phyloP scores from a whole-genome alignment of 2,329 filamentous ascomycete genomes.

The Hansfordia pulvinata region DNA sequence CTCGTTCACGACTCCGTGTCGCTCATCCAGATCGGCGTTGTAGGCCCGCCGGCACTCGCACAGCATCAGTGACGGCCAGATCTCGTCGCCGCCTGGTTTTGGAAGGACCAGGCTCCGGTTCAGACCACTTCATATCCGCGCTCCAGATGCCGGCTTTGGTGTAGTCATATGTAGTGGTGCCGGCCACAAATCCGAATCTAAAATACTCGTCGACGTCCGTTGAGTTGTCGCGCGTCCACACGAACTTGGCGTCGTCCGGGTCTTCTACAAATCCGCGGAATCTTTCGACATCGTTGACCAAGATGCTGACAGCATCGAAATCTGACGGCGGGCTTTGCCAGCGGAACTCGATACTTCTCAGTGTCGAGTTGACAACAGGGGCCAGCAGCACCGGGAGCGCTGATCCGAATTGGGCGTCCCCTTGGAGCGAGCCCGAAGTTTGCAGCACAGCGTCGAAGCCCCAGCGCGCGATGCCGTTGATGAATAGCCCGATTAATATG shows the following conservation, averaged over 20 bases:
- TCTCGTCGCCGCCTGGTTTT: slow-evolving; percentile 22
- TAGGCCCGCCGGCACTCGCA: no score
- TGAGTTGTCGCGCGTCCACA: slow-evolving; percentile 39
- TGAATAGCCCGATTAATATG: slow-evolving; percentile 76
- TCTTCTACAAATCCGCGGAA: slow-evolving; percentile 59
- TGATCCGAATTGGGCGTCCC: slow-evolving; percentile 50
- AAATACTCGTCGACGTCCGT: slow-evolving; percentile 54
- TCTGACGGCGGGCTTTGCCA: slow-evolving; percentile 34
- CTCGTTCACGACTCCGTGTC: no score
- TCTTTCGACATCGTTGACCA: slow-evolving; percentile 78
- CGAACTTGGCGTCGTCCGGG: slow-evolving; percentile 34
- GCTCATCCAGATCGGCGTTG: no score
- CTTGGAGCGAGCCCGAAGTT: slow-evolving; percentile 59
- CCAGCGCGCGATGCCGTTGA: slow-evolving; percentile 90
- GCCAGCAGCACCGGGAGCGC: slow-evolving; percentile 39
- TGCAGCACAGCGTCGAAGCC: slow-evolving; percentile 83
- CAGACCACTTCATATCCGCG: slow-evolving; percentile 46
- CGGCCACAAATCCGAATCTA: slow-evolving; percentile 60
- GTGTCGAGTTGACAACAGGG: slow-evolving; percentile 31
- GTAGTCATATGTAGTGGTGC: slow-evolving; percentile 53
- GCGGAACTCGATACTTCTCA: slow-evolving; percentile 52
- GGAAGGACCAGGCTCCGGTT: slow-evolving; percentile 51
- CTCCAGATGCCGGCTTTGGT: slow-evolving; percentile 64
- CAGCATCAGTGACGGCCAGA: no score
- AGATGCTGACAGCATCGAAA: slow-evolving; percentile 64